phyloP scores from a whole-genome alignment of 345 rosid genomes.

The Salix viminalis region DNA sequence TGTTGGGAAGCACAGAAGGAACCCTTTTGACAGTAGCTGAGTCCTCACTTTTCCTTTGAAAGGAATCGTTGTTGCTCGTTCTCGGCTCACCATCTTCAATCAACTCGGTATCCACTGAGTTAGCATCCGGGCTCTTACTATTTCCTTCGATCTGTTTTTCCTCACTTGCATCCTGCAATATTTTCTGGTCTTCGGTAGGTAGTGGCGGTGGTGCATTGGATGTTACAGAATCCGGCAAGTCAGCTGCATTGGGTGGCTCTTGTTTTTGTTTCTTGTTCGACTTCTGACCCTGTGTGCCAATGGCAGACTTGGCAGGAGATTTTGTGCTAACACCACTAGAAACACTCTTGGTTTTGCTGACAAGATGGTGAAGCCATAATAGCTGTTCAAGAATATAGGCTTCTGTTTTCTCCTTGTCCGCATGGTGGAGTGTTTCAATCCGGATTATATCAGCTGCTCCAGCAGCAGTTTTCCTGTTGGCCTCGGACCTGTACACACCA shows the following conservation, averaged over 20 bases:
- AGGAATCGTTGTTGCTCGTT: slow-evolving; percentile 42
- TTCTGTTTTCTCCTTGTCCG: slow-evolving; percentile 74
- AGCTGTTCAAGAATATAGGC: slow-evolving; percentile 71
- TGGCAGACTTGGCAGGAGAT: slow-evolving; percentile 16
- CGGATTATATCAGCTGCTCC: slow-evolving; percentile 51
- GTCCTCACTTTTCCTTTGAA: slow-evolving; percentile 40
- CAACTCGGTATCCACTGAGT: slow-evolving; percentile 30
- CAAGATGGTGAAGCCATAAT: slow-evolving; percentile 76
- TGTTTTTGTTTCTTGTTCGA: slow-evolving; percentile 18
- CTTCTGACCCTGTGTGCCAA: background rate
- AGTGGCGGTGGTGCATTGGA: slow-evolving; percentile 14
- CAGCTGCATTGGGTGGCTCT: slow-evolving; percentile 14
- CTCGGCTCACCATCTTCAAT: slow-evolving; percentile 46
- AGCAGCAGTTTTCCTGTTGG: slow-evolving; percentile 40
- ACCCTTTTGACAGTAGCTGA: slow-evolving; percentile 30
- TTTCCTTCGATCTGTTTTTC: slow-evolving; percentile 26
- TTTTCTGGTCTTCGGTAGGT: slow-evolving; percentile 38
- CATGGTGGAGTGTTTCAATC: slow-evolving; percentile 85
- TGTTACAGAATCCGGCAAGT: background rate
- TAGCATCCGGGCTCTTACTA: slow-evolving; percentile 49
- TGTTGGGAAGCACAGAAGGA: slow-evolving; percentile 41
- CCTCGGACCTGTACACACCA: slow-evolving; percentile 49
- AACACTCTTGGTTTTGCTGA: slow-evolving; percentile 39
- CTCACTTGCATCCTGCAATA: slow-evolving; percentile 31
- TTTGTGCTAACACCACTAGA: slow-evolving; percentile 8